Conservation (phyloP, 768 basidiomycete genomes). For the Pleurotus pulmonarius region DNA sequence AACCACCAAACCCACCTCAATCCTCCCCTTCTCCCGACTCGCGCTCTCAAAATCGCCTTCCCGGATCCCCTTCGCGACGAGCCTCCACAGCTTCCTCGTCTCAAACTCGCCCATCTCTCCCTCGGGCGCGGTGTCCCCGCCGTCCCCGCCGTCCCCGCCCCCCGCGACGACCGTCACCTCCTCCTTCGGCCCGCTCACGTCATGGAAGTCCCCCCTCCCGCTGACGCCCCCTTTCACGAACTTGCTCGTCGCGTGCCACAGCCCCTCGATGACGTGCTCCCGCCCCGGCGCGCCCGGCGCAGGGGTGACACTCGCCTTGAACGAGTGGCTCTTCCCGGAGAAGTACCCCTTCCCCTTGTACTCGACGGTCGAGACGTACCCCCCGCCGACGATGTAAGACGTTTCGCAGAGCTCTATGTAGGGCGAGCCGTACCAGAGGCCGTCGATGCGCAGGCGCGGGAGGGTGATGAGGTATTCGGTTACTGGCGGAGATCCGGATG, state of each 20-base stretch:
- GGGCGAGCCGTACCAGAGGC: constrained; percentile 86
- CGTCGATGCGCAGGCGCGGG: constrained; percentile 89
- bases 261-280: constrained; percentile 67
- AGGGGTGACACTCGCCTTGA: constrained; percentile 76
- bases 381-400: constrained; percentile 62
- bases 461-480: constrained; percentile 84
- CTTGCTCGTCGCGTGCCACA: constrained; percentile 73
- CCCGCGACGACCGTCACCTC: constrained; percentile 60
- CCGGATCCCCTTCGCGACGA: constrained; percentile 87
- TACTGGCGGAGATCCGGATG: no score
- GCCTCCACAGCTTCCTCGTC: constrained; percentile 79
- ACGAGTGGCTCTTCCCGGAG: constrained; percentile 87
- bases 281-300: constrained; percentile 18
- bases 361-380: constrained; percentile 55
- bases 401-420: constrained; percentile 89
- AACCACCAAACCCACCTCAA: constrained; percentile 60
- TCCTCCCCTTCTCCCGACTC: constrained; percentile 80
- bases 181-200: constrained; percentile 70
- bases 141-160: constrained; percentile 2
- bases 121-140: not conserved
- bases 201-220: constrained; percentile 60
- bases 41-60: constrained; percentile 93
- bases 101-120: constrained; percentile 76
- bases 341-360: constrained; percentile 98
- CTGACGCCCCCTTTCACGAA: constrained; percentile 30